These are phyloP conservation scores for Cylindrotheca closterium DNA, from an alignment of 108 stramenopile species.

Conservation along the genomic window DNA sequence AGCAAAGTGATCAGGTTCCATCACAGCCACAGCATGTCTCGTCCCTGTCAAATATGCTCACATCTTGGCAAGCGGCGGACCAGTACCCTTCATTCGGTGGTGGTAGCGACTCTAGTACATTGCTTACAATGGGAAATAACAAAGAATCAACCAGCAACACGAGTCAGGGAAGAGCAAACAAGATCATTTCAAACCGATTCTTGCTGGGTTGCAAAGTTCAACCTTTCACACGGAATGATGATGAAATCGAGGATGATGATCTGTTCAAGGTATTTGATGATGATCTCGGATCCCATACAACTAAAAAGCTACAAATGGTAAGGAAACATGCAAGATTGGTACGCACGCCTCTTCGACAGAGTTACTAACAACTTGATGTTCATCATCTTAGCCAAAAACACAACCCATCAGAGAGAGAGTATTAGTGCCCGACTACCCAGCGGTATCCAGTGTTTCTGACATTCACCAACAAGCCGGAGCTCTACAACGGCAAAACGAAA, in stretches of 20 bases:
- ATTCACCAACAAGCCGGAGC: too few species aligned
- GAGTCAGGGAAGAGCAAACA: too few species aligned
- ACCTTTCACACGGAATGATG: neutral
- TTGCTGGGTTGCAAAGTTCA: conserved; percentile 4
- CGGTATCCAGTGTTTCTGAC: neutral
- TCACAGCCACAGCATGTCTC: neutral
- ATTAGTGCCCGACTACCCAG: neutral
- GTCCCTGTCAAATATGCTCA: neutral
- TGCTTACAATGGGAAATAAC: neutral
- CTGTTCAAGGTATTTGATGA: conserved; percentile 14
- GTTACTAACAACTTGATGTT: neutral
- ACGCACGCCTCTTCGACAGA: neutral
- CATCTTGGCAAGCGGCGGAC: neutral
- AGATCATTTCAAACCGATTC: neutral
- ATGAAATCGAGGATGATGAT: neutral
- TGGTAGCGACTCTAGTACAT: neutral
- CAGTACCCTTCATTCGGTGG: neutral
- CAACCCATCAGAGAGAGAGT: neutral
- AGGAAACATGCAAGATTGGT: neutral
- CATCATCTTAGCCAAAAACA: neutral
- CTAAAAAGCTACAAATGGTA: too few species aligned
- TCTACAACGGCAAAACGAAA: too few species aligned
- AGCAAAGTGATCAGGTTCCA: conserved; percentile 7
- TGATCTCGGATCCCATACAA: too few species aligned
- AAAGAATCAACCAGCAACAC: too few species aligned